phyloP scores from a whole-genome alignment of 108 stramenopile species.

The Skeletonema grethae region DNA sequence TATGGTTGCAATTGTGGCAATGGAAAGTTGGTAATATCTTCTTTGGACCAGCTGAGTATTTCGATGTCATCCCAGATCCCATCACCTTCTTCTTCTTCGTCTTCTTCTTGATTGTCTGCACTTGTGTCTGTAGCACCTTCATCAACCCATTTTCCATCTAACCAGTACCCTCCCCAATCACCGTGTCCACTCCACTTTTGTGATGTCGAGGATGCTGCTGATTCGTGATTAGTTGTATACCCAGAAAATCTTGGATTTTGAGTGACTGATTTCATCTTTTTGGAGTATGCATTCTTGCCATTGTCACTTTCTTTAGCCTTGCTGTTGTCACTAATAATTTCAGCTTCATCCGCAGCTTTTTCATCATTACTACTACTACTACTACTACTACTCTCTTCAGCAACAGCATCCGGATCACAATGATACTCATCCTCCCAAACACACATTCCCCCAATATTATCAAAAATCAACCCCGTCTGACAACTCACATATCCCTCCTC shows the following conservation, averaged over 20 bases:
- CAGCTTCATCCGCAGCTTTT: background rate
- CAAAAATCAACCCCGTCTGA: background rate
- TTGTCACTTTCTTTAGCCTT: background rate
- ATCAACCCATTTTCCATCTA: conserved; percentile 35
- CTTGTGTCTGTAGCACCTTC: background rate
- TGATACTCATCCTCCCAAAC: background rate
- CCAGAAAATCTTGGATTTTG: background rate
- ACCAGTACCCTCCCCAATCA: conserved; percentile 49
- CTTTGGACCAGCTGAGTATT: background rate
- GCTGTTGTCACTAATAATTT: background rate
- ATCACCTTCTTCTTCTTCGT: background rate
- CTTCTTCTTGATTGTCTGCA: background rate
- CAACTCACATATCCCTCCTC: background rate
- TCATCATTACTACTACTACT: background rate
- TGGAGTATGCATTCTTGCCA: background rate
- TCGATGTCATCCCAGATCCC: background rate
- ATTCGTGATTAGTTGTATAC: background rate
- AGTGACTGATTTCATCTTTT: background rate
- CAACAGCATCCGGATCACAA: background rate
- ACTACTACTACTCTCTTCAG: background rate
- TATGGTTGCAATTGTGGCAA: conserved; percentile 1
- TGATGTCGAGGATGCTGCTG: background rate
- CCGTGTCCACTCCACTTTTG: conserved; percentile 40
- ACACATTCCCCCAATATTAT: background rate
- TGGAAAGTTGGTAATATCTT: background rate